Base-by-base conservation (phyloP, 139 green algal genomes). In the Chlorella sp. region DNA sequence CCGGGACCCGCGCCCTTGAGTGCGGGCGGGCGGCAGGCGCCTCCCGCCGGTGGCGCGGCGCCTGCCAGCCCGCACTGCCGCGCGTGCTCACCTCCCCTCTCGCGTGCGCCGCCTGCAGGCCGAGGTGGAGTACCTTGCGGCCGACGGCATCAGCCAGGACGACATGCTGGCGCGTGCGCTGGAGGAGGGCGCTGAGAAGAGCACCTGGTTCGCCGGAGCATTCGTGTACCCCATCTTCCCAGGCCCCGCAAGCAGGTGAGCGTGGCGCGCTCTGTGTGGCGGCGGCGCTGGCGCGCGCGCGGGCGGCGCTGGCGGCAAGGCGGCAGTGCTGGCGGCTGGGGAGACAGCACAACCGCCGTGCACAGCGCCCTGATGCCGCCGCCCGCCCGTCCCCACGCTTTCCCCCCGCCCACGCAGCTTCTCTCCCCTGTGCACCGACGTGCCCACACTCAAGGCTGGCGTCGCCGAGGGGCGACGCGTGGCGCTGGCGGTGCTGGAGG, bases 341-440 rank as follows among this genome's bases (percentile, higher is more conserved):
- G n/a, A n/a, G n/a, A n/a, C n/a, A n/a, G n/a, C n/a, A n/a, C n/a
- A n/a, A n/a, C n/a, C n/a, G n/a, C n/a, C n/a, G 3, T 12, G 4
- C 7, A 50, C 31, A 40, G 3, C 58, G 5, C 6, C 11, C 33
- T n/a, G 27, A 36, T 56, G 3, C 48, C 27, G 3, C 48, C 25
- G 6, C 53, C 25, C 1, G 9, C 38, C 25, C 40, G 4, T 7
- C 27, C n/a, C 53, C 12, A 15, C 38, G 2, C 69, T 33, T 51
- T 0, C 33, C 23, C 36, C 43, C 46, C 35, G 15, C 42, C 23
- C 42, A 25, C 25, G 73, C 46, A 83, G 78, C 41, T 83, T 82
- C 61, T 72, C 78, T 35, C 91, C 90, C 9, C 61, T 93, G 33
- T 93, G 88, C 67, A 88, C 73, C 31, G 86, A 92, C 55, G 46